These are phyloP conservation scores for Sphaerulina vaccinii DNA, from an alignment of 2,329 filamentous ascomycete species.

Conservation along the genomic window DNA sequence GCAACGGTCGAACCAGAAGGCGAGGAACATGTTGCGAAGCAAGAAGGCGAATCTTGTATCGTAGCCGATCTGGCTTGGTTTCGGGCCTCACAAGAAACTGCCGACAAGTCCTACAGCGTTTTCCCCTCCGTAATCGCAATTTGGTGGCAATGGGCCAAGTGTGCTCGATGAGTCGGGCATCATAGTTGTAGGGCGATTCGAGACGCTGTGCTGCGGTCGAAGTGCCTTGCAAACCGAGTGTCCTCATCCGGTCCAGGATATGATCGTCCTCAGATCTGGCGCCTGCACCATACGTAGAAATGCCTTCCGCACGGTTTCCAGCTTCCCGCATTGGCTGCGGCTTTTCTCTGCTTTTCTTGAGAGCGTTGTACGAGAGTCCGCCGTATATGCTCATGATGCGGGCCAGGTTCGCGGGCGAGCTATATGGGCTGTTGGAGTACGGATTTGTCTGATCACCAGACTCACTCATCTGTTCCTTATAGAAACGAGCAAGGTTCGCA, in stretches of 20 bases:
- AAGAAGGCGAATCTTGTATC: slow-evolving; percentile 89
- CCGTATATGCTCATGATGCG: slow-evolving; percentile 93
- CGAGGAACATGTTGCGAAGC: slow-evolving; percentile 82
- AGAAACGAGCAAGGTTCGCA: slow-evolving; percentile 72
- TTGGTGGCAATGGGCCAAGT: slow-evolving; percentile 79
- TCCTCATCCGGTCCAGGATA: slow-evolving; percentile 55
- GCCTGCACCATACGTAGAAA: slow-evolving; percentile 51
- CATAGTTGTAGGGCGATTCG: slow-evolving; percentile 49
- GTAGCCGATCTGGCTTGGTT: slow-evolving; percentile 76
- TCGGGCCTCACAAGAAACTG: slow-evolving; percentile 96
- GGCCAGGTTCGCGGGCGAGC: slow-evolving; percentile 76
- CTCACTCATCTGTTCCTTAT: slow-evolving; percentile 73
- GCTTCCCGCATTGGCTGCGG: slow-evolving; percentile 79
- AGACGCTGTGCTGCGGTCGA: slow-evolving; percentile 53
- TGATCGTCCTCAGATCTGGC: slow-evolving; percentile 46
- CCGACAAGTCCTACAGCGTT: slow-evolving; percentile 86
- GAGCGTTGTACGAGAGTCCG: slow-evolving; percentile 57
- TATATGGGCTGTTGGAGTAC: slow-evolving; percentile 57
- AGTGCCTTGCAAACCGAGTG: slow-evolving; percentile 67
- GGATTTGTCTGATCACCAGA: slow-evolving; percentile 52
- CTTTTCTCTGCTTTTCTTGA: slow-evolving; percentile 66
- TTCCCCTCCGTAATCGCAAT: slow-evolving; percentile 86
- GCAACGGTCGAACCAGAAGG: slow-evolving; percentile 66
- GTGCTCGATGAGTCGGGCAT: slow-evolving; percentile 65
- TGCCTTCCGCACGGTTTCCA: slow-evolving; percentile 66